Percentiles rank a stretch among this genome's conserved stretches.
Conservation (phyloP, 2,329 filamentous ascomycete genomes). For the Cercospora zeina region DNA sequence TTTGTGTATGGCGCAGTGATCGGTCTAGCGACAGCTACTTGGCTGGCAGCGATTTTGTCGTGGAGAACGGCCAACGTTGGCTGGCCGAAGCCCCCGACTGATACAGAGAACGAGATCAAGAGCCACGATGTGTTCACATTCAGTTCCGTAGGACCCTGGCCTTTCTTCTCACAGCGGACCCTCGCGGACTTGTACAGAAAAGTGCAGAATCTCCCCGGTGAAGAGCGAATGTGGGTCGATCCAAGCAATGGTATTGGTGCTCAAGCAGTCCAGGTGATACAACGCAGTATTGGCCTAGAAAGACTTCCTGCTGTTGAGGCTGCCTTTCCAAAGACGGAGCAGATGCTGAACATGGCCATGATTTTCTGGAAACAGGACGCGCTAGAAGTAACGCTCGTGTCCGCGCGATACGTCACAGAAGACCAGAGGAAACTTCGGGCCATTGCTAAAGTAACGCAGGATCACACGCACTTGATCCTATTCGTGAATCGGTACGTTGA, state of each 20-base stretch:
- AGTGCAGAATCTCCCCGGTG: not conserved
- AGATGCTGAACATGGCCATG: constrained; percentile 6
- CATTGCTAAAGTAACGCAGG: constrained; percentile 5
- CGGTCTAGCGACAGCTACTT: constrained; percentile 52
- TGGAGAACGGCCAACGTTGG: constrained; percentile 53
- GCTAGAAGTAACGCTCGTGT: constrained; percentile 1
- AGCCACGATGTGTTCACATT: constrained; percentile 6
- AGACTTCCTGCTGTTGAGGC: not conserved
- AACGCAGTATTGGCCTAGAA: not conserved
- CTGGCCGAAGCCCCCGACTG: constrained; percentile 31
- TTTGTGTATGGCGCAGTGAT: constrained; percentile 53
- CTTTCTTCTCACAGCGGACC: constrained; percentile 15
- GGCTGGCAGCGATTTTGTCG: constrained; percentile 54
- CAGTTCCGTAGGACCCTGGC: constrained; percentile 9
- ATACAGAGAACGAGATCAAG: not conserved
- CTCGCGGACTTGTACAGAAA: constrained; percentile 10
- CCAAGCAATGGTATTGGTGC: not conserved
- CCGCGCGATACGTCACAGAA: not conserved
- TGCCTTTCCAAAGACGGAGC: constrained; percentile 6
- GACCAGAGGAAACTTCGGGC: constrained; percentile 12
- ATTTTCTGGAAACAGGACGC: constrained; percentile 6
- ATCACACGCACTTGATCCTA: constrained; percentile 26
- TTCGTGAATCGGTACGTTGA: constrained; percentile 16
- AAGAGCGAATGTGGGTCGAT: constrained; percentile 2
- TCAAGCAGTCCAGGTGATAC: constrained; percentile 4